Evolutionary conservation across 1,139 yeast species (phyloP).

Genomic region (Torulaspora globosa): DNA sequence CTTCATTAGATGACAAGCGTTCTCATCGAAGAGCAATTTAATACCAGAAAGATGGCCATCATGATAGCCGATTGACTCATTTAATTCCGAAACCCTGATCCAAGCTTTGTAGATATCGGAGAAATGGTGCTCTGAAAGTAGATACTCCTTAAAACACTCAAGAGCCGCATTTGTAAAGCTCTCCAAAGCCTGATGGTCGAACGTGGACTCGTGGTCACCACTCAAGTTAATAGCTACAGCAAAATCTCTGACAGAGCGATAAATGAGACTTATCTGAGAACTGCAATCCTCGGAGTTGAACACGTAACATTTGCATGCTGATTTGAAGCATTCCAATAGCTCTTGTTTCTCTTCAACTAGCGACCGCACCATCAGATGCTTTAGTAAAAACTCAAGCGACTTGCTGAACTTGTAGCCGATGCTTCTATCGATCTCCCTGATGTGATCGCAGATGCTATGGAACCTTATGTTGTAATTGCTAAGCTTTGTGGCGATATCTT

Average conservation of each 20-base stretch:
- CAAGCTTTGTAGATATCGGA: conserved; percentile 5
- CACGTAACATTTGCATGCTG: conserved; percentile 6
- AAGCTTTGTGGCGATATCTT: conserved; percentile 2
- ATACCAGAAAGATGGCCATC: conserved; percentile 2
- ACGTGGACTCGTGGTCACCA: neutral
- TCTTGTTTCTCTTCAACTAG: neutral
- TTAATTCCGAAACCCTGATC: conserved; percentile 6
- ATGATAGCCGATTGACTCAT: neutral
- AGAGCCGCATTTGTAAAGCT: neutral
- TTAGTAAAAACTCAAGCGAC: neutral
- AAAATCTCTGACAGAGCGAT: conserved; percentile 2
- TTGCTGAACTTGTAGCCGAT: neutral
- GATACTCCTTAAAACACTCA: conserved; percentile 5
- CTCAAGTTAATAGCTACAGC: neutral
- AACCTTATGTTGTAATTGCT: conserved; percentile 6
- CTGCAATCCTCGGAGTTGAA: conserved; percentile 1
- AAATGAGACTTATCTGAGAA: conserved; percentile 1
- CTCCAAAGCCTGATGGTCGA: neutral
- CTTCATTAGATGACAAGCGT: conserved; percentile 3
- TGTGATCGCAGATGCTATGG: conserved; percentile 1
- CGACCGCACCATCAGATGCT: conserved; percentile 1
- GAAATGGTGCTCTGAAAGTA: conserved; percentile 1
- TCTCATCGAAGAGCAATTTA: conserved; percentile 1
- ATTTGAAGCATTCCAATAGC: neutral
- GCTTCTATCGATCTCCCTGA: conserved; percentile 1